phyloP scores from a whole-genome alignment of 495 filamentous ascomycete species.

The Xylaria nigripes region DNA sequence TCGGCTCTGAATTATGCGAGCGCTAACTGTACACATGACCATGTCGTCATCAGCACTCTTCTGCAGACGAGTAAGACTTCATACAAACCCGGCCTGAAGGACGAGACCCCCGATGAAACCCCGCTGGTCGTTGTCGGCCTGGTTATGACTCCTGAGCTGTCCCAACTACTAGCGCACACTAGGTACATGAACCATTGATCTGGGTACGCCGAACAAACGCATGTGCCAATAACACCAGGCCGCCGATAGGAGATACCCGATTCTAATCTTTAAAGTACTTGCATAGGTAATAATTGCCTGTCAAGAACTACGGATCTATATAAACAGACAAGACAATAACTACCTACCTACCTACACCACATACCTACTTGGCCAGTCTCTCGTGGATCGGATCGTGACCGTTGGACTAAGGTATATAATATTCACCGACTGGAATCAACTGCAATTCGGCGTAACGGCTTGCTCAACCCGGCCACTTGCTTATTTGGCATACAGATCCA shows the following conservation, averaged over 20 bases:
- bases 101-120: neutral
- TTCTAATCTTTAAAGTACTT: neutral
- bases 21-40: slow-evolving; percentile 3
- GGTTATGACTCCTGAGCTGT: slow-evolving; percentile 4
- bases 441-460: neutral
- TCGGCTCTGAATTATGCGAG: slow-evolving; percentile 12
- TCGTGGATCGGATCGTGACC: neutral
- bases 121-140: slow-evolving; percentile 2
- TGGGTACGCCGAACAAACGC: neutral
- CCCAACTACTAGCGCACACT: neutral
- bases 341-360: no score
- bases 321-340: no score
- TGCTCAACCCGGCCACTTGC: neutral
- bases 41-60: neutral
- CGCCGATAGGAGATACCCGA: neutral
- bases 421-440: neutral
- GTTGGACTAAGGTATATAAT: neutral
- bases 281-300: neutral
- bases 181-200: neutral
- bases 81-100: slow-evolving; percentile 11
- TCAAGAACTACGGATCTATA: no score
- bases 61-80: no score
- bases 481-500: neutral
- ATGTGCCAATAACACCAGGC: neutral
- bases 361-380: neutral